These are phyloP conservation scores for Exserohilum rostratum DNA, from an alignment of 2,329 filamentous ascomycete species.

Conservation along the genomic window DNA sequence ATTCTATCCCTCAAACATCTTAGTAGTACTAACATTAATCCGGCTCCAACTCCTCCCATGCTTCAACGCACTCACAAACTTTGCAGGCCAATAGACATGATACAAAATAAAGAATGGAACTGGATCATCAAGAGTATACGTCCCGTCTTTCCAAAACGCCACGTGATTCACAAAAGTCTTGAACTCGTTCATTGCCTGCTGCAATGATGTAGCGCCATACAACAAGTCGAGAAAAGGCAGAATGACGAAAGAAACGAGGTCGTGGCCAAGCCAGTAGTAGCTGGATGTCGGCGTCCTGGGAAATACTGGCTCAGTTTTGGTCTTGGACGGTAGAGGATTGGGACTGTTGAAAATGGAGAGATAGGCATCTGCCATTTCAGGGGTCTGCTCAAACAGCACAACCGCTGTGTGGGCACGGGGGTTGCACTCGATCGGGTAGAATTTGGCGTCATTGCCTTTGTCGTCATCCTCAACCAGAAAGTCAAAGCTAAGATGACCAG, in stretches of 20 bases:
- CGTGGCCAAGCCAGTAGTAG: constrained; percentile 73
- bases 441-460: constrained; percentile 41
- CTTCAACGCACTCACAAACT: constrained; percentile 57
- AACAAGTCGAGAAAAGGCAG: constrained; percentile 41
- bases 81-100: constrained; percentile 60
- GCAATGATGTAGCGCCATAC: constrained; percentile 21
- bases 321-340: constrained; percentile 8
- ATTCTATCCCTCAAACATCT: constrained; percentile 55
- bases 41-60: constrained; percentile 64
- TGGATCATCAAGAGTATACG: constrained; percentile 57
- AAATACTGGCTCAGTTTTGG: constrained; percentile 18
- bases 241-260: constrained; percentile 60
- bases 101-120: constrained; percentile 59
- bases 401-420: constrained; percentile 72
- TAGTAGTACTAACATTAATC: constrained; percentile 71
- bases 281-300: constrained; percentile 28
- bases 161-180: constrained; percentile 51
- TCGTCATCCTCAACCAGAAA: constrained; percentile 64
- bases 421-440: constrained; percentile 75
- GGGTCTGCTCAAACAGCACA: constrained; percentile 59
- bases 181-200: constrained; percentile 32
- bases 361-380: constrained; percentile 38
- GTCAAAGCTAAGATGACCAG: constrained; percentile 75
- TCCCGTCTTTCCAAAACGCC: constrained; percentile 57
- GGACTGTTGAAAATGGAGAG: constrained; percentile 31